Conservation (phyloP, 2,329 filamentous ascomycete species). For the Microdochium nivale region DNA sequence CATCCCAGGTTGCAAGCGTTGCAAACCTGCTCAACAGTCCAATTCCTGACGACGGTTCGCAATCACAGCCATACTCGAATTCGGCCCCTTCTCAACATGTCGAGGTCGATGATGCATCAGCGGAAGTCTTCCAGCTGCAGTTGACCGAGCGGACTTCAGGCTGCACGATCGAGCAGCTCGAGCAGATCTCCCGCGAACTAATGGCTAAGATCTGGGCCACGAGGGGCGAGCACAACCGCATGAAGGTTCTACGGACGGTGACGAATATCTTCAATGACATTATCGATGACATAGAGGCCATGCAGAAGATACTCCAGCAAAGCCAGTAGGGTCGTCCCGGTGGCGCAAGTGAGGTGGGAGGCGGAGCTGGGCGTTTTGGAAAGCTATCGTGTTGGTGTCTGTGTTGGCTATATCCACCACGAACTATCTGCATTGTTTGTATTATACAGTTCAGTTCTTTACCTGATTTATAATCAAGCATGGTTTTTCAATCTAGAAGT, state of each 20-base stretch:
- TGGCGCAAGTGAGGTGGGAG: background rate
- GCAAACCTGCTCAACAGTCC: constrained; percentile 32
- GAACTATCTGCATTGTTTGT: background rate
- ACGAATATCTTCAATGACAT: constrained; percentile 67
- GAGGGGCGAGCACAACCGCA: constrained; percentile 76
- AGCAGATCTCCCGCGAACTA: constrained; percentile 82
- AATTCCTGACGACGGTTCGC: constrained; percentile 22
- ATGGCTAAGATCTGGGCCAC: constrained; percentile 86
- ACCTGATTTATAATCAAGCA: background rate
- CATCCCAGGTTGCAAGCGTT: constrained; percentile 22
- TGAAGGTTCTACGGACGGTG: constrained; percentile 57
- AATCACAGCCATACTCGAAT: constrained; percentile 18
- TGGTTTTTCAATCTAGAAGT: background rate
- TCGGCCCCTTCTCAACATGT: constrained; percentile 35
- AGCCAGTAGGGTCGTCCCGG: constrained; percentile 25
- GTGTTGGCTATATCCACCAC: background rate
- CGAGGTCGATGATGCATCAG: constrained; percentile 35
- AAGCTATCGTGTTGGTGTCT: background rate
- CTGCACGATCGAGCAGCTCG: constrained; percentile 84
- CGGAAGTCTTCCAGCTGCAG: constrained; percentile 50
- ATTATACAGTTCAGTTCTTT: background rate
- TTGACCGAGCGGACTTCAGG: constrained; percentile 63
- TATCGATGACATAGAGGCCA: constrained; percentile 56
- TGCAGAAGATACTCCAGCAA: constrained; percentile 33
- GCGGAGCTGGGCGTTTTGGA: background rate